Base-by-base conservation (phyloP, 1,284 basidiomycete species). In the Peniophora sp. region DNA sequence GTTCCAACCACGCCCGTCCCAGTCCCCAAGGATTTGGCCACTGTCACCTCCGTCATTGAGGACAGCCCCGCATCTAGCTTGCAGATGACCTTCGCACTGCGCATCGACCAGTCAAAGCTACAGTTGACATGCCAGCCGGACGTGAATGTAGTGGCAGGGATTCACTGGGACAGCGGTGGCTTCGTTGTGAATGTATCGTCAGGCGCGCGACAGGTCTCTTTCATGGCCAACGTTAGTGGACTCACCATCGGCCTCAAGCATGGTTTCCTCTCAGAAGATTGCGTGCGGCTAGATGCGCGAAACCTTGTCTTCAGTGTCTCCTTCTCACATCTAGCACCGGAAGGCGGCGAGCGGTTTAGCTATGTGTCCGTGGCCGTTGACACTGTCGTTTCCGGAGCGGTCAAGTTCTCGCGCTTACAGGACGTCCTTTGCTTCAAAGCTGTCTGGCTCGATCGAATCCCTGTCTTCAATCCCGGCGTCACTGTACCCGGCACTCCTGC, bases 121-220 rank as follows among this genome's bases (percentile, higher is more conserved):
- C 83, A 89, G 51, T 69, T 97, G 23, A 91, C 87, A 1, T 96
- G 93, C 58, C 83, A 85, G 52, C 89, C 91, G 0, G 90, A 93
- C 60, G 91, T 92, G 47, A 92, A 93, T 57, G 92, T 95, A 14
- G 77, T 89, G 39, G 89, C 89, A 17, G 85, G 85, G 2, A 64
- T 96, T 27, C 79, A 89, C 48, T 97, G 93, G 93, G 85, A 94
- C 53, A 94, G 88, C 57, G 93, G 93, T 35, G 92, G 92, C 0
- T 93, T 96, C 60, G 70, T 92, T 36, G 65, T 92, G 35, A 88
- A 82, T 55, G 73, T 90, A 16, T 80, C 84, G 23, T 85, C 90
- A 2, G 83, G 84, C 10, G 79, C 79, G 45, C 76, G 80, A 19
- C 78, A 78, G 36, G 75, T 90, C 19, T 79, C 81, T 3, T 82